Evolutionary conservation across 2,329 filamentous ascomycete species (phyloP).

Genomic region (Bimuria novae-zelandiae): DNA sequence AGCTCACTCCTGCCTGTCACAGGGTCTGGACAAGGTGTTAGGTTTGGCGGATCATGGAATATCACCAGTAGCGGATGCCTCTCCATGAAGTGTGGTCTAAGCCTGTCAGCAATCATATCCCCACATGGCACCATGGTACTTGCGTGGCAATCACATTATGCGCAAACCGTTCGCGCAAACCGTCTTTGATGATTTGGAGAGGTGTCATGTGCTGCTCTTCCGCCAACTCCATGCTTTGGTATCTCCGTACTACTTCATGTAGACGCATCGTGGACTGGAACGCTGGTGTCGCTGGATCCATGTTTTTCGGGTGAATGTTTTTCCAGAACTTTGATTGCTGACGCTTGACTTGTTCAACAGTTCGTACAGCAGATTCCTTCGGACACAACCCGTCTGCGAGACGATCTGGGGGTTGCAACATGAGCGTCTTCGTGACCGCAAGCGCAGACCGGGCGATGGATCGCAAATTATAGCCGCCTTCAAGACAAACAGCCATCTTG

Average conservation of each 20-base stretch:
- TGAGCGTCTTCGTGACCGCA: slow-evolving; percentile 87
- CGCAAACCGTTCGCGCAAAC: slow-evolving; percentile 76
- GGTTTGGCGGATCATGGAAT: slow-evolving; percentile 78
- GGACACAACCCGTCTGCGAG: slow-evolving; percentile 55
- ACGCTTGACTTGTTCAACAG: slow-evolving; percentile 61
- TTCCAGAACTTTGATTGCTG: slow-evolving; percentile 77
- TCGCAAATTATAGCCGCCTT: slow-evolving; percentile 92
- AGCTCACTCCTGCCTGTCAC: slow-evolving; percentile 72
- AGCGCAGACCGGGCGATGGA: slow-evolving; percentile 93
- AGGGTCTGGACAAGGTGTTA: slow-evolving; percentile 50
- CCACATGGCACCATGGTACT: slow-evolving; percentile 21
- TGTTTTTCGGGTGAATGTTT: slow-evolving; percentile 74
- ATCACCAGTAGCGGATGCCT: slow-evolving; percentile 76
- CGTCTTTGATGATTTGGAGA: slow-evolving; percentile 76
- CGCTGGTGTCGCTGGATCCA: slow-evolving; percentile 35
- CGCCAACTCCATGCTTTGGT: slow-evolving; percentile 73
- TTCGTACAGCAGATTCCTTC: slow-evolving; percentile 55
- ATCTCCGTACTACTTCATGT: slow-evolving; percentile 78
- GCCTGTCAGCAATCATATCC: slow-evolving; percentile 11
- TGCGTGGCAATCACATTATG: slow-evolving; percentile 83
- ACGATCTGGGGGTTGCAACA: slow-evolving; percentile 86
- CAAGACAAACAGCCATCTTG: slow-evolving; percentile 88
- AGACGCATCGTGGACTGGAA: slow-evolving; percentile 58
- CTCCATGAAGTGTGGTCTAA: slow-evolving; percentile 66
- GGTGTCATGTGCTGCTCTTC: slow-evolving; percentile 78